Evolutionary conservation across 805 yeast genomes (phyloP).

Genomic region (Barnettozyma sucrosica): DNA sequence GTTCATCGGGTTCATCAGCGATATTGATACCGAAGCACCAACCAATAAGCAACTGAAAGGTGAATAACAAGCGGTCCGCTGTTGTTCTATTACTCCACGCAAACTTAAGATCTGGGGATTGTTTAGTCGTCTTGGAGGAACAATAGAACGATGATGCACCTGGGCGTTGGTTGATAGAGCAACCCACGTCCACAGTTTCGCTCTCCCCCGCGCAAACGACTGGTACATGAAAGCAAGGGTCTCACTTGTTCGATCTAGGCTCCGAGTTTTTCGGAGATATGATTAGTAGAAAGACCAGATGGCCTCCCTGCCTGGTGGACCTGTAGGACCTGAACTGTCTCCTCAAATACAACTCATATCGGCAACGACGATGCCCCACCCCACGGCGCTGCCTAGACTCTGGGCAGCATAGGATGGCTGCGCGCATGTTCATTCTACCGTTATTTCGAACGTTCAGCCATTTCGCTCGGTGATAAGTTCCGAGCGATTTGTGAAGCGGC

Average conservation of each 20-base stretch:
- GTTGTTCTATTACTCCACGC: no score
- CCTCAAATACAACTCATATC: no score
- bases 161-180: no score
- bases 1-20: not conserved
- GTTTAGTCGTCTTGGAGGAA: no score
- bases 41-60: not conserved
- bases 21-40: not conserved
- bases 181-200: no score
- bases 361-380: not conserved
- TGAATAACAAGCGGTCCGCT: no score
- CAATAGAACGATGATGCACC: no score
- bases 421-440: not conserved
- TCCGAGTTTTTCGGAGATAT: not conserved
- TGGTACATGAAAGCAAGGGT: not conserved
- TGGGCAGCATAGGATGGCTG: not conserved
- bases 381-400: not conserved
- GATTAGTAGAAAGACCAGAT: no score
- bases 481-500: slow-evolving; percentile 10
- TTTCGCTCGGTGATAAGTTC: slow-evolving; percentile 4
- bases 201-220: no score
- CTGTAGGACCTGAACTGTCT: no score
- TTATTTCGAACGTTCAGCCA: slow-evolving; percentile 1
- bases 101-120: no score
- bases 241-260: not conserved
- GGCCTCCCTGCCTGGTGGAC: no score